Percentiles rank a stretch among this genome's conserved stretches.
Evolutionary conservation across 2,329 filamentous ascomycete species (phyloP).

Genomic region (Chrysoporthe deuterocubensis): DNA sequence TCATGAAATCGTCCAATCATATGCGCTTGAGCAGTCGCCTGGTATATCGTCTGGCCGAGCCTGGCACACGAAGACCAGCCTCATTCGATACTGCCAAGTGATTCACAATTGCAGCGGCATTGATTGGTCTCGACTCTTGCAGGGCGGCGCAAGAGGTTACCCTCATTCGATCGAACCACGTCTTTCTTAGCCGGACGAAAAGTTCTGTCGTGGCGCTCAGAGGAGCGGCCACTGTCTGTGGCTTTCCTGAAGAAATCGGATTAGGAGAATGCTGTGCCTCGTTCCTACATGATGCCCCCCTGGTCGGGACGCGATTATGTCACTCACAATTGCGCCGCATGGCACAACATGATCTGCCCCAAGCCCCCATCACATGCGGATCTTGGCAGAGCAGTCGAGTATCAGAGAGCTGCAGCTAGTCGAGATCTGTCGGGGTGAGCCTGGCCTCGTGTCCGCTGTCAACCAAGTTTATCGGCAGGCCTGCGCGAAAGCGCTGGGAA

Average conservation of each 20-base stretch:
- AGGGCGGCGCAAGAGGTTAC: not conserved
- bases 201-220: not conserved
- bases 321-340: not conserved
- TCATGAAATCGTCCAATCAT: not conserved
- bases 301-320: not conserved
- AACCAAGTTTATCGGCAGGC: slow-evolving; percentile 15
- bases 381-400: slow-evolving; percentile 10
- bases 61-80: not conserved
- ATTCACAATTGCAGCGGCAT: not conserved
- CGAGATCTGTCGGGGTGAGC: slow-evolving; percentile 21
- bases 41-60: not conserved
- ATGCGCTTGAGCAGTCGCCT: not conserved
- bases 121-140: not conserved
- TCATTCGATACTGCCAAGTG: not conserved
- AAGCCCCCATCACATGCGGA: not conserved
- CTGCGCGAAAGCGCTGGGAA: slow-evolving; percentile 21
- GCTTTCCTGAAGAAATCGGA: not conserved
- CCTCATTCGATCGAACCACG: not conserved
- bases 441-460: slow-evolving; percentile 14
- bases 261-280: slow-evolving; percentile 19
- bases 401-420: slow-evolving; percentile 20
- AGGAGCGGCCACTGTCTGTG: not conserved
- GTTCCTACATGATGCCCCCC: slow-evolving; percentile 13
- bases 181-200: not conserved
- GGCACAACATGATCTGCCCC: not conserved